Conservation (phyloP, 768 basidiomycete species). For the Pleurotus ostreatus region DNA sequence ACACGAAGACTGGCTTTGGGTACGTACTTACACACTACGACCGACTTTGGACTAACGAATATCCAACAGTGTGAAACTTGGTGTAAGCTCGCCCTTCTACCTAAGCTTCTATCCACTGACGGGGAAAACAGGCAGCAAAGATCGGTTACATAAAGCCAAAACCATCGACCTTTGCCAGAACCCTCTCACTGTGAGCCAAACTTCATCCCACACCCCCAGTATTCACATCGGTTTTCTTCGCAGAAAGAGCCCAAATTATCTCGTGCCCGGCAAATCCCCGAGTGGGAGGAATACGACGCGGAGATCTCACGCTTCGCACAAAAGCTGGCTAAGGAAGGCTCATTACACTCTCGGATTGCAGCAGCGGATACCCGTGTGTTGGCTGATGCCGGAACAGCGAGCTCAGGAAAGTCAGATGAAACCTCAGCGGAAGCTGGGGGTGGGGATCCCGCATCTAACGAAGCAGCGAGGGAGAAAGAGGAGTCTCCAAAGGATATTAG, state of each 20-base stretch:
- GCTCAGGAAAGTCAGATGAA: constrained; percentile 1
- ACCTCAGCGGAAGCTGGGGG: neutral
- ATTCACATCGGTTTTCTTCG: constrained; percentile 7
- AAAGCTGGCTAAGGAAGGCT: constrained; percentile 64
- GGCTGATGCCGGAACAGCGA: constrained; percentile 38
- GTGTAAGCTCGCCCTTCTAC: constrained; percentile 54
- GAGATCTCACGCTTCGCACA: constrained; percentile 86
- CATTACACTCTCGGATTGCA: constrained; percentile 63
- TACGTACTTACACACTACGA: constrained; percentile 25
- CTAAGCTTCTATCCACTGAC: neutral
- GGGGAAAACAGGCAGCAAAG: constrained; percentile 62
- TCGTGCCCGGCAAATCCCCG: constrained; percentile 91
- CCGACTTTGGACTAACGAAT: neutral
- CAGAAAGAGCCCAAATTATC: constrained; percentile 97
- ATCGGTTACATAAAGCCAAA: constrained; percentile 75
- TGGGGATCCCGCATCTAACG: neutral
- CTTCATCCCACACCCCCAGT: neutral
- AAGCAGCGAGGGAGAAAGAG: constrained; percentile 1
- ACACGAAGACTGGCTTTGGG: constrained; percentile 95
- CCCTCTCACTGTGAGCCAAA: constrained; percentile 73
- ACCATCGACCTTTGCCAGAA: constrained; percentile 97
- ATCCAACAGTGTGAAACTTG: constrained; percentile 86
- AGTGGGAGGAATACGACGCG: constrained; percentile 93
- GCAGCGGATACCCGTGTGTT: constrained; percentile 68
- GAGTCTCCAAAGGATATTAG: constrained; percentile 4